Percentiles rank a stretch among this genome's conserved stretches.
phyloP scores from a whole-genome alignment of 1,139 yeast species.

The Torulaspora globosa region DNA sequence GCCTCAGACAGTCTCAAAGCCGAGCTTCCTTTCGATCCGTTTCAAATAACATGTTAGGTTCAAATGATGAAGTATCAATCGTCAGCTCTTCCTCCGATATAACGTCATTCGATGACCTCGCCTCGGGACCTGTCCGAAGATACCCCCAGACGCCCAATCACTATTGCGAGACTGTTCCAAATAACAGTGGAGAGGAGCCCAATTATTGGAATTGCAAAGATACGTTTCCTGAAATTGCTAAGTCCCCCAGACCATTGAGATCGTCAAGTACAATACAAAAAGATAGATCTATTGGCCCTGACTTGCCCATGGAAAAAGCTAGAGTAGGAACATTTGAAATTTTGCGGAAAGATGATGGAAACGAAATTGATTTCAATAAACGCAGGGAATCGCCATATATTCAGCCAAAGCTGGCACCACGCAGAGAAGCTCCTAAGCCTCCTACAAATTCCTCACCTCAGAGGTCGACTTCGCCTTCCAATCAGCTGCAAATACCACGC shows the following conservation, averaged over 20 bases:
- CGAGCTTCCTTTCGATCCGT: constrained; percentile 30
- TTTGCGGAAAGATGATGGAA: constrained; percentile 54
- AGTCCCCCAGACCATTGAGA: constrained; percentile 17
- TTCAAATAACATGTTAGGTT: constrained; percentile 24
- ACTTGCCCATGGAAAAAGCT: constrained; percentile 9
- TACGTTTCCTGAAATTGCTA: constrained; percentile 17
- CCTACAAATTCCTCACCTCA: constrained; percentile 46
- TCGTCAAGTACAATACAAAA: constrained; percentile 14
- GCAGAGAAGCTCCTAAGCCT: constrained; percentile 59
- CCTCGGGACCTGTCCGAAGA: constrained; percentile 25
- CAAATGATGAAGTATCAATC: constrained; percentile 32
- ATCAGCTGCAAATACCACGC: constrained; percentile 18
- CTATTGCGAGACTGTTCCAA: constrained; percentile 27
- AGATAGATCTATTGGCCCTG: constrained; percentile 5
- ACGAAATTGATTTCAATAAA: constrained; percentile 79
- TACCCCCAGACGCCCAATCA: constrained; percentile 37
- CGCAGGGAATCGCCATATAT: constrained; percentile 71
- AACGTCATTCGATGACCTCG: constrained; percentile 33
- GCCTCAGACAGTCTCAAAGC: constrained; percentile 23
- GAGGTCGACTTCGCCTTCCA: constrained; percentile 18
- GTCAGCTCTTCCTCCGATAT: constrained; percentile 34
- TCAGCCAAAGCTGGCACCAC: constrained; percentile 50
- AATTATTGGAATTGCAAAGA: constrained; percentile 69
- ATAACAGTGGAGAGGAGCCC: constrained; percentile 37
- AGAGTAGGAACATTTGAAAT: constrained; percentile 52